Base-by-base conservation (phyloP, 768 basidiomycete species). In the Lactarius indigo region DNA sequence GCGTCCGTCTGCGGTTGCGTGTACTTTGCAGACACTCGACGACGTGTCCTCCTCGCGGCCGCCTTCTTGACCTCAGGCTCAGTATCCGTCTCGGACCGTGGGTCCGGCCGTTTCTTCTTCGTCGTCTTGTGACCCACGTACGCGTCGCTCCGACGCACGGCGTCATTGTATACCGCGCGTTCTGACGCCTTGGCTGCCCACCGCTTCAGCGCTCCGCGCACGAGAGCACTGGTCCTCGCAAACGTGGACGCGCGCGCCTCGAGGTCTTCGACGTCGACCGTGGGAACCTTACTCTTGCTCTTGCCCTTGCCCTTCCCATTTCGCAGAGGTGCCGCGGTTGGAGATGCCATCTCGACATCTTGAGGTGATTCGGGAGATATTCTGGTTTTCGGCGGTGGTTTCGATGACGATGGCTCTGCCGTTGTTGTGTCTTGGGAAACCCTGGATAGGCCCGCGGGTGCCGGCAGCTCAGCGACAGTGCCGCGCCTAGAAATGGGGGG, bases 1-100 rank as follows among this genome's bases (percentile, higher is more conserved):
- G 87, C 87, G 64, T 90, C 90, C 18, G 84, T 87, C 64, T 81
- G 75, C 20, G 85, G 85, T 8, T 82, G 78, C 54, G 77, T 78
- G 67, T 86, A 88, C 58, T 82, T 81, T 47, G 71, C 66, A 5
- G 79, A 79, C 23, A 76, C 67, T 5, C 81, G 78, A 26, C 73
- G 74, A n/a, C 75, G 76, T 10, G 73, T 57, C 15, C 81, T 77
- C 54, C 73, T 77, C 57, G 69, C n/a, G n/a, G n/a, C 75, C 28
- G 72, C 63, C 2, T 73, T 66, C 59, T 59, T 62, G 1, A 57
- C 39, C 26, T 79, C 77, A 9, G 44, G 33, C 18, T 63, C 66
- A 2, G 26, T 28, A 30, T 59, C 66, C 0, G 65, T 55, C 5
- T 33, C 54, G 1, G 57, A 31, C 8, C 72, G 69, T 10, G 72